Evolutionary conservation across 2,329 filamentous ascomycete genomes (phyloP), one percentile per base, ranked within the genome.

Genomic region (Neodidymelliopsis sp.): DNA sequence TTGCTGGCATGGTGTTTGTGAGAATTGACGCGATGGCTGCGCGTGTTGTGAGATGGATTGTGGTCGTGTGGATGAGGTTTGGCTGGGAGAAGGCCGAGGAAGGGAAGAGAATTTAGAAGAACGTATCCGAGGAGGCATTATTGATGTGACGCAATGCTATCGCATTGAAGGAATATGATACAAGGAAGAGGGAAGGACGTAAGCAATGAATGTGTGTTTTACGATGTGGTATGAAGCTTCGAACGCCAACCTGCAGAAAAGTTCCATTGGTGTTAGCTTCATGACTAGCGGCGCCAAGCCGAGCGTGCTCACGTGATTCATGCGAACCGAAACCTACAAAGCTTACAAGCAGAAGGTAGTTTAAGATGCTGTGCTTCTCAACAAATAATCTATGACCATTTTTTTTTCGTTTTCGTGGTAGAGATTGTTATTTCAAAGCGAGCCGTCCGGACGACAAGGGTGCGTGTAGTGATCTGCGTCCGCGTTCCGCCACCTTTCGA

Each of bases 121-220:
- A 31, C 59, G 67, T 59, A 72, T 59, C 56, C 70, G 66, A 30
- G 69, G 69, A 57, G 67, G 65, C 69, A 74, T 73, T 6, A 20
- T 62, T 35, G 31, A 34, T 23, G 29, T 47, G 25, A 16, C 10
- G 37, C 20, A 54, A 50, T 62, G 57, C 62, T 70, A 67, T 55
- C 52, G 65, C 67, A 71, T 71, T 52, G 59, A 57, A 43, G 37
- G 25, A 49, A 35, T 42, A 43, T 13, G 33, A 28, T 35, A 53
- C 30, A 56, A 12, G 30, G 27, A 48, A 58, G n/a, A 35, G 25
- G 41, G 51, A 20, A 37, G 34, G 42, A 36, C 30, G 49, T 19
- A 31, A 34, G 39, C 36, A 49, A 39, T 22, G 47, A 56, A 49
- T 16, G 56, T 53, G 36, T 42, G 31, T 33, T 34, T 40, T 33